phyloP scores from a whole-genome alignment of 768 basidiomycete genomes.

The Amanita molliuscula region DNA sequence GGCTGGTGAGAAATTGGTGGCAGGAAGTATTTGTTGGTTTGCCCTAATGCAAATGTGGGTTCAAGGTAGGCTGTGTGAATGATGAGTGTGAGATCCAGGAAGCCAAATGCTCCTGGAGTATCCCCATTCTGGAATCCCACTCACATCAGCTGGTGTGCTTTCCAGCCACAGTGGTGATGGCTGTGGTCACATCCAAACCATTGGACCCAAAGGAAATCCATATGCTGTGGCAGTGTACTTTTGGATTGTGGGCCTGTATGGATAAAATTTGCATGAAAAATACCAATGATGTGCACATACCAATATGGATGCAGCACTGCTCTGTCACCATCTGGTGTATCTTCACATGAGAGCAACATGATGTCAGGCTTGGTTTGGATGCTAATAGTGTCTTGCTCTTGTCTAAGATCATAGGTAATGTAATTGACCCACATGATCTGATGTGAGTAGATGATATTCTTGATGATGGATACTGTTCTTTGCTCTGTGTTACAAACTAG shows the following conservation, averaged over 20 bases:
- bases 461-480: not conserved
- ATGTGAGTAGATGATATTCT: not conserved
- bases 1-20: no score
- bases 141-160: conserved; percentile 7
- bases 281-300: conserved; percentile 21
- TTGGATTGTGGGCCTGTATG: not conserved
- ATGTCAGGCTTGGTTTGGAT: conserved; percentile 13
- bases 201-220: not conserved
- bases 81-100: not conserved
- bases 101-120: not conserved
- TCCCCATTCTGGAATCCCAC: conserved; percentile 12
- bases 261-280: conserved; percentile 21
- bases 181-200: conserved; percentile 11
- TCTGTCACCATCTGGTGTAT: not conserved
- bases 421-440: not conserved
- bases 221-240: not conserved
- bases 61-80: not conserved
- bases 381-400: conserved; percentile 27
- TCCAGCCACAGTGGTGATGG: conserved; percentile 9
- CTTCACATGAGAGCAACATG: not conserved
- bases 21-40: no score
- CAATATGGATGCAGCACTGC: conserved; percentile 14
- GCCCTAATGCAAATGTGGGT: not conserved
- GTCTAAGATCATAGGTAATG: not conserved
- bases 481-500: no score